Percentiles rank a stretch among this genome's conserved stretches.
Evolutionary conservation across 768 basidiomycete genomes (phyloP).

Genomic region (Leucocoprinus birnbaumii): DNA sequence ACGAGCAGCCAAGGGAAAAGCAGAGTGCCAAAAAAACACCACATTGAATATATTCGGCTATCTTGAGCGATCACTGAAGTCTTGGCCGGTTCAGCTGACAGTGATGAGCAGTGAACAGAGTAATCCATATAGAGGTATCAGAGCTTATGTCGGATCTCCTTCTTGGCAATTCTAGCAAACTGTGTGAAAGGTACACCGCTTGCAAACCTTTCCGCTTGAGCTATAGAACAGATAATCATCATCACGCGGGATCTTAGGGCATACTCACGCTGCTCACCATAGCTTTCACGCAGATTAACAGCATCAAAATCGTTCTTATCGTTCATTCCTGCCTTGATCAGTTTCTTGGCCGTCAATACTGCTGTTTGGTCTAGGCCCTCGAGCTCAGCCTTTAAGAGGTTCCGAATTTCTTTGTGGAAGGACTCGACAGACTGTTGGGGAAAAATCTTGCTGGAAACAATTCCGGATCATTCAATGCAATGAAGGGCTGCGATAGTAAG

Average conservation of each 20-base stretch:
- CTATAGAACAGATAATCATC: slow-evolving; percentile 21
- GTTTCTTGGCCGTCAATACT: slow-evolving; percentile 46
- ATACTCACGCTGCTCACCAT: slow-evolving; percentile 33
- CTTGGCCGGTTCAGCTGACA: too few relatives aligned
- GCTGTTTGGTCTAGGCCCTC: slow-evolving; percentile 56
- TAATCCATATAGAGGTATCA: slow-evolving; percentile 23
- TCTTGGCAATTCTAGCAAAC: slow-evolving; percentile 55
- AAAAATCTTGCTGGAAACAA: slow-evolving; percentile 57
- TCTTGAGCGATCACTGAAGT: too few relatives aligned
- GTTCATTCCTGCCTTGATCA: slow-evolving; percentile 51
- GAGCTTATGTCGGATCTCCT: slow-evolving; percentile 66
- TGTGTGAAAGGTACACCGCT: slow-evolving; percentile 54
- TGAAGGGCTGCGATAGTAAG: not conserved
- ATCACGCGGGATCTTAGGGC: not conserved
- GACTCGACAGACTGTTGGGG: slow-evolving; percentile 45
- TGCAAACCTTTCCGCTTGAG: slow-evolving; percentile 62
- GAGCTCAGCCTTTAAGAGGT: slow-evolving; percentile 49
- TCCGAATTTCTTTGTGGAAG: slow-evolving; percentile 53
- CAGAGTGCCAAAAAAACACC: too few relatives aligned
- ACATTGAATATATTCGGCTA: too few relatives aligned
- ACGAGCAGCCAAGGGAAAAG: too few relatives aligned
- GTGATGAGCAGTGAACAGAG: too few relatives aligned
- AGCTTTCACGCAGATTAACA: slow-evolving; percentile 66
- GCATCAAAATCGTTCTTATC: slow-evolving; percentile 66
- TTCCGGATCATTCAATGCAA: not conserved